Evolutionary conservation across 208 protist species (phyloP).

Genomic region (Leptomonas pyrrhocoris): DNA sequence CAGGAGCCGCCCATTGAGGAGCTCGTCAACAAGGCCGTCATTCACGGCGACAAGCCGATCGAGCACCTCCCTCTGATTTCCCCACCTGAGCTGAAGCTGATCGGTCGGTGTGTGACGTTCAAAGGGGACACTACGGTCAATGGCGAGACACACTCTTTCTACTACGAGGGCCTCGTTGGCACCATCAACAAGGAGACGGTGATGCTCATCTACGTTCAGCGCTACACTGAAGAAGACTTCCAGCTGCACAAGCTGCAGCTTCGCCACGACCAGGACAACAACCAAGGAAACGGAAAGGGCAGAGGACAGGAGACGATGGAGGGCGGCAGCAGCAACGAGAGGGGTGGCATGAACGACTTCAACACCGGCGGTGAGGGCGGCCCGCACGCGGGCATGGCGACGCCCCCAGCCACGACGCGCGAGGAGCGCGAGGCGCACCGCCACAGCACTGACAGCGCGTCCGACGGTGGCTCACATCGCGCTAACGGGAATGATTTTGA

Average conservation of each 20-base stretch:
- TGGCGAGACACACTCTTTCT: conserved; percentile 45
- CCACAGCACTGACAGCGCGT: not conserved
- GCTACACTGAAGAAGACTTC: conserved; percentile 79
- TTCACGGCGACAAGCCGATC: conserved; percentile 58
- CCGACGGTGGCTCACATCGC: not conserved
- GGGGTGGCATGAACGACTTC: not conserved
- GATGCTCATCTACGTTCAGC: conserved; percentile 67
- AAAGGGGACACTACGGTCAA: conserved; percentile 54
- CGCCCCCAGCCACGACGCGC: conserved; percentile 3
- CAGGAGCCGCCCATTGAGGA: conserved; percentile 42
- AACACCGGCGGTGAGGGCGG: not conserved
- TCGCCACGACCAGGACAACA: not conserved
- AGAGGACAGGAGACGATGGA: not conserved
- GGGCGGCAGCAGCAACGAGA: not conserved
- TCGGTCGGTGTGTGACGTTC: conserved; percentile 81
- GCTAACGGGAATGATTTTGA: conserved; percentile 26
- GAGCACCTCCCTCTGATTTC: conserved; percentile 59
- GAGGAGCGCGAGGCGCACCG: conserved; percentile 22
- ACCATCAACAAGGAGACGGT: conserved; percentile 83
- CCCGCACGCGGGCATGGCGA: too few relatives aligned
- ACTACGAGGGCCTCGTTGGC: conserved; percentile 76
- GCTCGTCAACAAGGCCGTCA: conserved; percentile 36
- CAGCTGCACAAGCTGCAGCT: conserved; percentile 35
- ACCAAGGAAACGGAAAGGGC: not conserved
- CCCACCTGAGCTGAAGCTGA: conserved; percentile 78